Evolutionary conservation across 352 stramenopile genomes (phyloP).

Genomic region (Phytophthora sp.): DNA sequence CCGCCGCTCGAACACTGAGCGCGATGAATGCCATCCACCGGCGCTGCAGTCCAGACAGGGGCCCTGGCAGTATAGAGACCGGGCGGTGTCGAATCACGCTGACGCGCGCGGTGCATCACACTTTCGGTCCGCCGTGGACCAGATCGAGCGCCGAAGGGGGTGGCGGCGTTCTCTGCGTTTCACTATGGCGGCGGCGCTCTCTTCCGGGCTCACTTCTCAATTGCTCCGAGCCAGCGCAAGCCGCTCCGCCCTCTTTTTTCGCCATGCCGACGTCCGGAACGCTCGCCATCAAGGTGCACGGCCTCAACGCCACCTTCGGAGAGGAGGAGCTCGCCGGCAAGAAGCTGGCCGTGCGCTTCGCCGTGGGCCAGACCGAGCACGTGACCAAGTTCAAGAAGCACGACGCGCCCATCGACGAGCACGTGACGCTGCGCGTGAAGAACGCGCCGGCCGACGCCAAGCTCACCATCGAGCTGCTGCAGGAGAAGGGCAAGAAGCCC

Average conservation of each 20-base stretch:
- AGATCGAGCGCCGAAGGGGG: constrained; percentile 9
- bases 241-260: too few species aligned
- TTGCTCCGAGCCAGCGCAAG: constrained; percentile 4
- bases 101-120: constrained; percentile 31
- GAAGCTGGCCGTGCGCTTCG: constrained; percentile 32
- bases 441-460: constrained; percentile 32
- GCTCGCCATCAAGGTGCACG: constrained; percentile 41
- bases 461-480: constrained; percentile 57
- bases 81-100: constrained; percentile 1
- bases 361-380: constrained; percentile 24
- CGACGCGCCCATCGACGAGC: constrained; percentile 38
- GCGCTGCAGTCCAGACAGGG: constrained; percentile 2
- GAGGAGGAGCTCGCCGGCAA: constrained; percentile 23
- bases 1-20: constrained; percentile 12
- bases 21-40: constrained; percentile 18
- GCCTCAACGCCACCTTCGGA: constrained; percentile 35
- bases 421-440: constrained; percentile 40
- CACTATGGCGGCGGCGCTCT: background rate
- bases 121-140: constrained; percentile 5
- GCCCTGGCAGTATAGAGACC: constrained; percentile 8
- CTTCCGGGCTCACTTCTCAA: constrained; percentile 30
- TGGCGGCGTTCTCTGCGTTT: background rate
- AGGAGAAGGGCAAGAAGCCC: constrained; percentile 47
- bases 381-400: constrained; percentile 36
- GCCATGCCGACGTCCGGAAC: constrained; percentile 45